Conservation (phyloP, 2,329 filamentous ascomycete species). For the Aspergillus floridensis region DNA sequence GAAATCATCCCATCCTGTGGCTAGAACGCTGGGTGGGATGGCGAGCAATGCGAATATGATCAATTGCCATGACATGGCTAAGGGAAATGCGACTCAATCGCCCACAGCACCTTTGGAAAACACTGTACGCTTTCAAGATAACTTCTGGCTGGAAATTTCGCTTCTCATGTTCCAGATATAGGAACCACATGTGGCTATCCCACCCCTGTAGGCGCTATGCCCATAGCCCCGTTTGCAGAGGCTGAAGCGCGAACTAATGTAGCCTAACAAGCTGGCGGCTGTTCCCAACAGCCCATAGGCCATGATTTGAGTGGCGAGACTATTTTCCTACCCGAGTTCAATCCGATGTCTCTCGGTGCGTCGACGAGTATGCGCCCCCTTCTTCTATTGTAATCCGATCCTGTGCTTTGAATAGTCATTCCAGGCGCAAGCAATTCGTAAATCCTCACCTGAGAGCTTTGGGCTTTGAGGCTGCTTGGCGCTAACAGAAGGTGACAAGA, state of each 20-base stretch:
- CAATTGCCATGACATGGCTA: conserved; percentile 6
- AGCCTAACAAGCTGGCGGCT: neutral
- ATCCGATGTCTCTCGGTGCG: too few species aligned
- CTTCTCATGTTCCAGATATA: neutral
- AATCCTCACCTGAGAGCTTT: too few species aligned
- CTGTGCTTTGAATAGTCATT: too few species aligned
- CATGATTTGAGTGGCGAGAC: neutral
- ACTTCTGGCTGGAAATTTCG: neutral
- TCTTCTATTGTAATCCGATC: too few species aligned
- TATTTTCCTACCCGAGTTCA: neutral
- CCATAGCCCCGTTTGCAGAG: neutral
- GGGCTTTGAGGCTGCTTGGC: too few species aligned
- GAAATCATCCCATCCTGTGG: conserved; percentile 38
- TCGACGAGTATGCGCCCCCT: too few species aligned
- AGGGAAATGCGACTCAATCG: neutral
- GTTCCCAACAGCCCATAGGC: neutral
- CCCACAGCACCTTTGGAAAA: neutral
- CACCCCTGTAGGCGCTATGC: conserved; percentile 12
- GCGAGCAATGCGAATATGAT: conserved; percentile 18
- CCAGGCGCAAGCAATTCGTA: too few species aligned
- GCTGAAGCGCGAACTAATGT: neutral
- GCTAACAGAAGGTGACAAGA: too few species aligned
- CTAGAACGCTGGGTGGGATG: conserved; percentile 19
- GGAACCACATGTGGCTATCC: neutral
- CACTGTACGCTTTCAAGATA: neutral